Conservation (phyloP, 352 stramenopile species). For the Globisporangium abappressorium region DNA sequence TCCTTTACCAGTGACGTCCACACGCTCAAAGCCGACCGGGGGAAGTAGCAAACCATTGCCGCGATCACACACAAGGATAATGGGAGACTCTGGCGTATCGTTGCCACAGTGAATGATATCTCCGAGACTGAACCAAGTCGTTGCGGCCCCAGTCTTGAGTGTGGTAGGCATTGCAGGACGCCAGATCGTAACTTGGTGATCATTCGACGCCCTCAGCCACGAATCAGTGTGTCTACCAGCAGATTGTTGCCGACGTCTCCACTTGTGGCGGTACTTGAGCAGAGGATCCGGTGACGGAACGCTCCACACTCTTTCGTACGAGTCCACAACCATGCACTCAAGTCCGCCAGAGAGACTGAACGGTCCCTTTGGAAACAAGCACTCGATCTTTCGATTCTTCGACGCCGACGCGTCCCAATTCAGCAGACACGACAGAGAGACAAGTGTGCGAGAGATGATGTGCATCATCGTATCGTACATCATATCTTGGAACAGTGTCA, state of each 20-base stretch:
- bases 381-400: conserved; percentile 37
- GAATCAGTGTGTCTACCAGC: conserved; percentile 5
- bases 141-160: conserved; percentile 28
- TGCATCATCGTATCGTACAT: conserved; percentile 79
- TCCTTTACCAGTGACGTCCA: conserved; percentile 81
- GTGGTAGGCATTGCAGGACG: conserved; percentile 43
- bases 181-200: conserved; percentile 75
- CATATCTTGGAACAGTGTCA: conserved; percentile 53
- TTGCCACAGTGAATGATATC: conserved; percentile 67
- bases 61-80: conserved; percentile 62
- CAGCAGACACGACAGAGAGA: conserved; percentile 27
- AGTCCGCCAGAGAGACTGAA: conserved; percentile 66
- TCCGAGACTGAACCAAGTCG: conserved; percentile 67
- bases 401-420: conserved; percentile 50
- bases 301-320: conserved; percentile 82
- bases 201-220: conserved; percentile 45
- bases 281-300: conserved; percentile 75
- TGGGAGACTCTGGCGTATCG: conserved; percentile 49
- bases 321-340: conserved; percentile 67
- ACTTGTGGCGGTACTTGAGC: conserved; percentile 79
- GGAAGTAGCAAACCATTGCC: conserved; percentile 46
- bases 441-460: conserved; percentile 63
- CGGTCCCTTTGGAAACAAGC: conserved; percentile 66
- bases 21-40: conserved; percentile 73
- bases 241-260: conserved; percentile 46